Base-by-base conservation (phyloP, 1,284 basidiomycete species). In the Ceratobasidium sp. region DNA sequence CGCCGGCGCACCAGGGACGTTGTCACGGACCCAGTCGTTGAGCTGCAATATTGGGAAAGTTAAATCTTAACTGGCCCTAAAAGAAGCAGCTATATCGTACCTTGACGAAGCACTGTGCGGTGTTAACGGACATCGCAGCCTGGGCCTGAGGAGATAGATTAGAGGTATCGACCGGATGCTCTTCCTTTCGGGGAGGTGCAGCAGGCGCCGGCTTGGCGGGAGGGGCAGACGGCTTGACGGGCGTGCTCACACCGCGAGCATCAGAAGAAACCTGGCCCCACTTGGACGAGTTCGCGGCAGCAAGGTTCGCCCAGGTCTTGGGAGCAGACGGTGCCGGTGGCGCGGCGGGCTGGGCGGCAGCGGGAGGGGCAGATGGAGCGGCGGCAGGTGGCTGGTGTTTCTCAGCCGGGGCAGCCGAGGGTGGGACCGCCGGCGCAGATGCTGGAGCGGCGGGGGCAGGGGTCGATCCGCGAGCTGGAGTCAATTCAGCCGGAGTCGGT, bases 291-390 rank as follows among this genome's bases (percentile, higher is more conserved):
- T 92, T 91, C 26, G 91, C 82, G 44, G 95, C 94, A 67, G 95
- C 96, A 61, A 97, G 88, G 74, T 91, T 92, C 0, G 96, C 96
- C 96, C 95, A 98, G 0, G 91, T 92, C 81, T 94, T 93, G 26
- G 90, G 89, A 26, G 78, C 83, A 16, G 87, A 80, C 1, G 91
- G 89, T 23, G 84, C 87, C 26, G 87, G 80, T 7, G 85, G 83
- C 7, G 81, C 80, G 2, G 86, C 78, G 0, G 85, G 82, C 9
- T 82, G 81, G 16, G 81, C 78, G 18, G 82, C 77, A 32, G 80
- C 81, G 26, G 78, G 79, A 73, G 76, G 78, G 52, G 76, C 80
- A 32, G 82, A 73, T 41, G 83, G 78, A 26, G 59, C 59, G 14
- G 59, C 28, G 1, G 83, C 79, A 32, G 82, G 79, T 4, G 80